A percentile compares a stretch with the other conserved stretches of the same genome.
Conservation (phyloP, 371 early-diverging fungal species). For the Phascolomyces articulosus region DNA sequence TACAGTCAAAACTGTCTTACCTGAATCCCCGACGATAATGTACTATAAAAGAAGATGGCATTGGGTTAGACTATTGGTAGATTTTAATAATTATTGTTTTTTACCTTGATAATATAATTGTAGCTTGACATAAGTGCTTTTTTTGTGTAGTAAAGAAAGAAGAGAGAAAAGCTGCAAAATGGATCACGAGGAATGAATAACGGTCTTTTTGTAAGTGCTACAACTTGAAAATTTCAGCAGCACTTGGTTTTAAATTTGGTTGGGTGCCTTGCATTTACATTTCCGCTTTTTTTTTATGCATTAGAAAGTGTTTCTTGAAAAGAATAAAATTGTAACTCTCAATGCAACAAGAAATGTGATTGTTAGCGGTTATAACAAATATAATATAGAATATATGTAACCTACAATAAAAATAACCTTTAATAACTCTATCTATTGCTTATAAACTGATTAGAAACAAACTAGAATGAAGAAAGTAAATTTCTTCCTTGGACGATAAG, state of each 20-base stretch:
- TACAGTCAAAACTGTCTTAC: conserved; percentile 21
- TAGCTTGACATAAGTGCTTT: conserved; percentile 39
- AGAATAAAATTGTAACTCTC: too few species aligned
- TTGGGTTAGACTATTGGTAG: not conserved
- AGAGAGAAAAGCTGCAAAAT: not conserved
- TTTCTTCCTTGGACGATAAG: too few species aligned
- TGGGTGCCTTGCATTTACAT: not conserved
- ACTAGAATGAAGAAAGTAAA: too few species aligned
- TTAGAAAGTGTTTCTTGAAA: too few species aligned
- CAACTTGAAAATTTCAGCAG: not conserved
- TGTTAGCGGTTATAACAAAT: too few species aligned
- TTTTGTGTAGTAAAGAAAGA: conserved; percentile 4
- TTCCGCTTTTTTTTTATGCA: too few species aligned
- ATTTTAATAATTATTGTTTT: not conserved
- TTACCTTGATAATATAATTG: conserved; percentile 50
- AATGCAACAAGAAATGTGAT: too few species aligned
- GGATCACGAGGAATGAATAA: not conserved
- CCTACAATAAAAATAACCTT: too few species aligned
- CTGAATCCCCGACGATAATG: conserved; percentile 53
- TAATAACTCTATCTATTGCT: too few species aligned
- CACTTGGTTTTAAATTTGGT: too few species aligned
- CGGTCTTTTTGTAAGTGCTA: not conserved
- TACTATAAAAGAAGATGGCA: conserved; percentile 24
- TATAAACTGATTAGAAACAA: too few species aligned
- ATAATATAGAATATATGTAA: too few species aligned